Evolutionary conservation across 345 rosid genomes (phyloP), one percentile per base, ranked within the genome.

Genomic region (Brassica juncea): DNA sequence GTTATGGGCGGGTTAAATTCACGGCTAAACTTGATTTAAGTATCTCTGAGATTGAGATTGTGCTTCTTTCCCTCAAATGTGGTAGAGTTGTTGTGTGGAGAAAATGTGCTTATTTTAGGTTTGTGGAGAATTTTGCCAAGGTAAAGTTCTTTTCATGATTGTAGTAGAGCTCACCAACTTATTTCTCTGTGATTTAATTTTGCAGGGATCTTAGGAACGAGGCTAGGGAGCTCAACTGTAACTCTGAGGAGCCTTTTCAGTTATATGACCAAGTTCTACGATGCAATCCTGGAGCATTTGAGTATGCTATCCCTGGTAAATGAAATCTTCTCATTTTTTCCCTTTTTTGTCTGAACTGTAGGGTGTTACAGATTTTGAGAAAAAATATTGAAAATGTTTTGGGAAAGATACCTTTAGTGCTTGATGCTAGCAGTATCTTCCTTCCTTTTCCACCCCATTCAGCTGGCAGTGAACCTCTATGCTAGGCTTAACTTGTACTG

Each of bases 251-350:
- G 85, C 88, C 88, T 15, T 81, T 78, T 78, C 86, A 84, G 70
- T 90, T 92, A 81, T 79, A 86, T 81, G 86, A 84, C 71, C 90
- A 84, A 78, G 89, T 94, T 90, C 84, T 91, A 32, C 90, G 44
- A 68, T 88, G 72, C 73, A 82, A 86, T 84, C 91, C 90, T 8
- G 84, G 87, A 66, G 99, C 97, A 79, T 90, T 92, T 81, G 94
- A 93, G 90, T 90, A 86, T 88, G 91, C 82, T 73, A 83, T 82
- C 80, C 88, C 88, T 79, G 97, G 98, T 91, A 91, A 89, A 85
- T 80, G 83, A 89, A 81, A 60, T 67, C 85, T 80, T 82, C 79
- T 79, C 31, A 10, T 80, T 73, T 78, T 73, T 74, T 73, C 68
- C 62, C 44, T 30, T 14, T 68, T 81, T 47, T 44, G 32, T 58